Evolutionary conservation across 2,329 filamentous ascomycete species (phyloP), one percentile per base, ranked within the genome.

Genomic region (Botrytis pseudocinerea): DNA sequence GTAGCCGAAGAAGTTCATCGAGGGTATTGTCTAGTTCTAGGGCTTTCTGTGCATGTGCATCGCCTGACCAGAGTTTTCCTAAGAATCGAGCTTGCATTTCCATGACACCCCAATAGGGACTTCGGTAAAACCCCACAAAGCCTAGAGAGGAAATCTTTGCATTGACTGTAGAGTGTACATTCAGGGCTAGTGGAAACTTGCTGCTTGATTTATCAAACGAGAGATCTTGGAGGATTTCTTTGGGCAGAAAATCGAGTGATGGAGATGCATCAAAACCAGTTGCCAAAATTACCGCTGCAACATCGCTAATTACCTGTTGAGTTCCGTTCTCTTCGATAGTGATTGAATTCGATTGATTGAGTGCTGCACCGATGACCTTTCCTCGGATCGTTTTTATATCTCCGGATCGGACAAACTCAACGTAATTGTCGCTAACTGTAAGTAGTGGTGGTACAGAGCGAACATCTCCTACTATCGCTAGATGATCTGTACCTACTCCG

Each of bases 21-120:
- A 79, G 73, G 2, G 76, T 78, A 5, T 63, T 73, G 69, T 80
- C 78, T 59, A 75, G 63, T 4, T 71, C 73, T 65, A 78, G 77
- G 28, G 70, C 79, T 76, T 76, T 80, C 22, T 25, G 72, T 16
- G 77, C 78, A 68, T 77, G 73, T 1, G 46, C 51, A 70, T 74
- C 75, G 8, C 76, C 74, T 22, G 78, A 82, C 91, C 92, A 95
- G 18, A 89, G 80, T 20, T 86, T 81, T 0, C 90, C 85, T 9
- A 95, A 83, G 75, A 92, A 87, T 1, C 91, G 87, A 4, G 93
- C 91, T 82, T 97, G 93, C 91, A 94, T 93, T 81, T 96, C 93
- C 87, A 95, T 94, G 0, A 94, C 90, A 1, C 92, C 92, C 93
- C 93, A 97, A 80, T 93, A 96, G 0, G 93, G 93, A 0, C 92